Percentiles rank a stretch among this genome's conserved stretches.
phyloP scores from a whole-genome alignment of 352 stramenopile genomes.

The Thraustochytrium striatum region DNA sequence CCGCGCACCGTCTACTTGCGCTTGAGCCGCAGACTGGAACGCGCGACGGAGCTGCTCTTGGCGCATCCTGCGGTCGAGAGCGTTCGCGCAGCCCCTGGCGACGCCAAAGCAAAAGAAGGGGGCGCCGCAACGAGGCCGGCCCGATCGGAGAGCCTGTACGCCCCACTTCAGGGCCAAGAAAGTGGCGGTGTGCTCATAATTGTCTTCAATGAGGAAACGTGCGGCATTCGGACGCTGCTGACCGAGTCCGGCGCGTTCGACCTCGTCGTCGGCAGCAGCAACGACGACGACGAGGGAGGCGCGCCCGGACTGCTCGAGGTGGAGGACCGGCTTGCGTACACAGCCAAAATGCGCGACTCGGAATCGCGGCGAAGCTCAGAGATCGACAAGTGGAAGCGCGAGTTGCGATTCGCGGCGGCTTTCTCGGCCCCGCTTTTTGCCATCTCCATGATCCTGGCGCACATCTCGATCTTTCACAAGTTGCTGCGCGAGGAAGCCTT shows the following conservation, averaged over 20 bases:
- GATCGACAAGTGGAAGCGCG: conserved; percentile 72
- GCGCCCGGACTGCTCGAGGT: conserved; percentile 53
- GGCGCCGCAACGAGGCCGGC: too few species aligned
- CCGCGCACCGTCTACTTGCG: background rate
- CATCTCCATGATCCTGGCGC: conserved; percentile 73
- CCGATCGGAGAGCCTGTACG: too few species aligned
- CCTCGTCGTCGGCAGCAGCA: background rate
- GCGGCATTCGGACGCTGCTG: conserved; percentile 36
- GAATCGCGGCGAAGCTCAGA: conserved; percentile 74
- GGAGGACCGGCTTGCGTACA: conserved; percentile 53
- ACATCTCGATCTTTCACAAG: conserved; percentile 41
- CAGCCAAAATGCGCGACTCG: conserved; percentile 65
- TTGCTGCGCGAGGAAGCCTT: conserved; percentile 49
- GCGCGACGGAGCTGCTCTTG: background rate
- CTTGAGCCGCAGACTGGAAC: background rate
- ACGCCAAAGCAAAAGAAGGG: too few species aligned
- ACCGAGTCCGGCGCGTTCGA: background rate
- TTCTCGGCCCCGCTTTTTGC: conserved; percentile 87
- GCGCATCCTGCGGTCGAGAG: background rate
- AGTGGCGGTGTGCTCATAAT: too few species aligned
- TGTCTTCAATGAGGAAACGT: background rate
- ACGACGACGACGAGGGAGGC: background rate
- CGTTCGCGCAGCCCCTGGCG: background rate
- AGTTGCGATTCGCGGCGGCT: conserved; percentile 77
- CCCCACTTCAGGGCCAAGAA: too few species aligned